Conservation (phyloP, 2,329 filamentous ascomycete genomes). For the Arthroderma sp. region DNA sequence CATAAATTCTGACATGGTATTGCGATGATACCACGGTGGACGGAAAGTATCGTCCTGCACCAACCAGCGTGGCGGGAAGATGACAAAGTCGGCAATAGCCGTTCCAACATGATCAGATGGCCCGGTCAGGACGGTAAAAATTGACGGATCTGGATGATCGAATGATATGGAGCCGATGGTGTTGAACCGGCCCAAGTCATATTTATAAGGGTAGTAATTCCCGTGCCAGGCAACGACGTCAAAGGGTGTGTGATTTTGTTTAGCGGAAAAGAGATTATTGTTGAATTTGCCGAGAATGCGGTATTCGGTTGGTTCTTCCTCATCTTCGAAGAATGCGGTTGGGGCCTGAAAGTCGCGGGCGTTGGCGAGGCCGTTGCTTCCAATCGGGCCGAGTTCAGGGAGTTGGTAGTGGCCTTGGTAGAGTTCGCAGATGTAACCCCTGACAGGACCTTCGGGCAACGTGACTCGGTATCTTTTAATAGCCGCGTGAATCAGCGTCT, state of each 20-base stretch:
- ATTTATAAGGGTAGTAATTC: constrained; percentile 69
- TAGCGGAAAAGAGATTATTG: constrained; percentile 51
- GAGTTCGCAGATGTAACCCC: constrained; percentile 64
- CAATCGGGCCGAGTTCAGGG: constrained; percentile 60
- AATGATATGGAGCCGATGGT: constrained; percentile 59
- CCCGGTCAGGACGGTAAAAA: constrained; percentile 56
- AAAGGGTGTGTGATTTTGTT: constrained; percentile 59
- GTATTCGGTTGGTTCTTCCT: constrained; percentile 35
- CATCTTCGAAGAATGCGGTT: constrained; percentile 53
- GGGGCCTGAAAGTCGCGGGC: constrained; percentile 63
- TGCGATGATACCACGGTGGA: constrained; percentile 52
- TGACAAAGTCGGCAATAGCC: constrained; percentile 52
- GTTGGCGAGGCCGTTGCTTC: constrained; percentile 62
- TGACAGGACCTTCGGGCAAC: constrained; percentile 47
- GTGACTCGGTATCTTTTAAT: constrained; percentile 49
- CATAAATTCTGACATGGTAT: constrained; percentile 55
- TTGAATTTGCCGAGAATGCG: constrained; percentile 53
- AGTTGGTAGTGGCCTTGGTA: constrained; percentile 60
- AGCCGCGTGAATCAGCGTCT: not conserved
- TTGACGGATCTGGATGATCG: constrained; percentile 66
- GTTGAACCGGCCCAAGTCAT: constrained; percentile 66
- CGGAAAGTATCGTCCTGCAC: constrained; percentile 49
- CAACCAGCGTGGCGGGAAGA: constrained; percentile 53
- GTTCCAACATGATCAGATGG: constrained; percentile 46
- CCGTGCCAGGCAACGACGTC: constrained; percentile 73